A percentile compares a stretch with the other conserved stretches of the same genome.
Evolutionary conservation across 2,329 filamentous ascomycete genomes (phyloP).

Genomic region (Clonostachys rhizophaga): DNA sequence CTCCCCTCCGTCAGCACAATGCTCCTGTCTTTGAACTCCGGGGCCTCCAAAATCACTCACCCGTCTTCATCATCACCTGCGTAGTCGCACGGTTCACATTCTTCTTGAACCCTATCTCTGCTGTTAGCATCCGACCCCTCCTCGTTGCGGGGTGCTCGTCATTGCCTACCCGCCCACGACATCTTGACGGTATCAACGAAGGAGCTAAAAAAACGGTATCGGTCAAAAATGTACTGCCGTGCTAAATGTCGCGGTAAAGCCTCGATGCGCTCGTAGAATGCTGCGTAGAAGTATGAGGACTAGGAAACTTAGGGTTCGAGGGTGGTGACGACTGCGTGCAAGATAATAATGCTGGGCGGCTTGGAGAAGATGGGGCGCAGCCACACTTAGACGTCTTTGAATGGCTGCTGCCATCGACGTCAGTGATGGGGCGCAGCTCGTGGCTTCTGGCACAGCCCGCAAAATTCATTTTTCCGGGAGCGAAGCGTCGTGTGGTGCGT

Average conservation of each 20-base stretch:
- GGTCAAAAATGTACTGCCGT: too few relatives aligned
- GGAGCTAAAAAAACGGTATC: too few relatives aligned
- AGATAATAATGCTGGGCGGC: neutral
- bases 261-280: too few relatives aligned
- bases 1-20: constrained; percentile 5
- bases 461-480: constrained; percentile 4
- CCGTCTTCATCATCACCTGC: constrained; percentile 99
- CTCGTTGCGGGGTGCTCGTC: constrained; percentile 15
- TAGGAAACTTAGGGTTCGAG: neutral
- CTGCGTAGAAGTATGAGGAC: too few relatives aligned
- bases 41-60: constrained; percentile 32
- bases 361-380: constrained; percentile 14
- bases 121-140: constrained; percentile 19
- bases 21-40: too few relatives aligned
- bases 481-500: neutral
- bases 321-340: too few relatives aligned
- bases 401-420: constrained; percentile 9
- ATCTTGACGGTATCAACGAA: constrained; percentile 30
- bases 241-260: too few relatives aligned
- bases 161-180: constrained; percentile 64
- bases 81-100: constrained; percentile 98
- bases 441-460: constrained; percentile 1
- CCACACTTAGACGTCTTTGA: constrained; percentile 19
- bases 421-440: constrained; percentile 12
- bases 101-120: constrained; percentile 56